Percentiles rank a stretch among this genome's conserved stretches.
phyloP scores from a whole-genome alignment of 2,329 filamentous ascomycete genomes.

The Neonectria hederae region DNA sequence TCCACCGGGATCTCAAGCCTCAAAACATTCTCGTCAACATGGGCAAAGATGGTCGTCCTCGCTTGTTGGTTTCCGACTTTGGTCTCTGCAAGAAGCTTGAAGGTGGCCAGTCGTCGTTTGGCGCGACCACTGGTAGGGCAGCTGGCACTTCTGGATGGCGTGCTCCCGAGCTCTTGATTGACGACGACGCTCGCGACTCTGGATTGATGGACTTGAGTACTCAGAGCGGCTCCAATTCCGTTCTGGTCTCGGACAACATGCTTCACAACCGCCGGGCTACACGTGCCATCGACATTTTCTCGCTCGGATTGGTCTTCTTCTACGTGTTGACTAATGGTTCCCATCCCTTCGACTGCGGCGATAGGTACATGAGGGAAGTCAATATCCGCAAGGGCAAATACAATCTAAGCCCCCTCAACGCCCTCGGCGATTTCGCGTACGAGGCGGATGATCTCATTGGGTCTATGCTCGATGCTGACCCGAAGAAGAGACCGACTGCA shows the following conservation, averaged over 20 bases:
- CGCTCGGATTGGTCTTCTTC: constrained; percentile 96
- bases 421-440: constrained; percentile 82
- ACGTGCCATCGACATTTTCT: constrained; percentile 96
- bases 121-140: constrained; percentile 92
- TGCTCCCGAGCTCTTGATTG: constrained; percentile 88
- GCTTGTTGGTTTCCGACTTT: constrained; percentile 97
- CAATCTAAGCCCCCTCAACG: constrained; percentile 74
- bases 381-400: constrained; percentile 94
- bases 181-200: constrained; percentile 71
- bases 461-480: constrained; percentile 74
- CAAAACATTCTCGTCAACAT: constrained; percentile 93
- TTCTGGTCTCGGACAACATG: constrained; percentile 66
- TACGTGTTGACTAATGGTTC: constrained; percentile 94
- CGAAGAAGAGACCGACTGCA: constrained; percentile 73
- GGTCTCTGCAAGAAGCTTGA: constrained; percentile 97
- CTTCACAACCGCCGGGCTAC: constrained; percentile 80
- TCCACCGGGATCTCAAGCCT: constrained; percentile 96
- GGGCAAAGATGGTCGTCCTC: constrained; percentile 74
- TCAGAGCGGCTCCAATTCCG: constrained; percentile 69
- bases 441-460: constrained; percentile 89
- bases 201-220: constrained; percentile 61
- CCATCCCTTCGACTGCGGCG: constrained; percentile 94
- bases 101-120: constrained; percentile 91
- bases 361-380: constrained; percentile 93
- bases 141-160: constrained; percentile 96